These are phyloP conservation scores for Lentinula lateritia DNA, from an alignment of 768 basidiomycete genomes.

Conservation along the genomic window DNA sequence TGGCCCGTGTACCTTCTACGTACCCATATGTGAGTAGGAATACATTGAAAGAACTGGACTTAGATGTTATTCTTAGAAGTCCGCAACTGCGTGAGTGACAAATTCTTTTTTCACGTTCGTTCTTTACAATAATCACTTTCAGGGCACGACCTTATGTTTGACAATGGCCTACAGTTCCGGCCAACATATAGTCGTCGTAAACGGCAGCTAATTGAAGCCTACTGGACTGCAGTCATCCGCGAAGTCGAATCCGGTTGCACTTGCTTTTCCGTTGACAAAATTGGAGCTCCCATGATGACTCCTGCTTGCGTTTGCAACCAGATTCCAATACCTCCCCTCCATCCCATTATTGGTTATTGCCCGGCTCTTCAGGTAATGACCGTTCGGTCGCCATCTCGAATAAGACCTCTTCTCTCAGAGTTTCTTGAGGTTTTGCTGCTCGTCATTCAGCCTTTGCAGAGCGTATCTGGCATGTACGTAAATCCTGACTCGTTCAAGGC, in stretches of 20 bases:
- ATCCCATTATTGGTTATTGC: conserved; percentile 38
- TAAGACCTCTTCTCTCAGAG: conserved; percentile 63
- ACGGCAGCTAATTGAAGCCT: conserved; percentile 65
- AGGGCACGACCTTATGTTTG: conserved; percentile 91
- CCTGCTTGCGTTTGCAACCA: conserved; percentile 53
- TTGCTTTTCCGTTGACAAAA: conserved; percentile 68
- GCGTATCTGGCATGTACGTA: conserved; percentile 53
- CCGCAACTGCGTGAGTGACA: conserved; percentile 78
- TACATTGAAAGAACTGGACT: conserved; percentile 80
- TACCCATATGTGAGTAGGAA: conserved; percentile 77
- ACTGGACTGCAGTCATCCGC: conserved; percentile 76
- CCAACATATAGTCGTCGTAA: conserved; percentile 74
- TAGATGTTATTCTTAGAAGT: conserved; percentile 81
- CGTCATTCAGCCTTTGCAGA: conserved; percentile 79
- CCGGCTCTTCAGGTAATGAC: conserved; percentile 44
- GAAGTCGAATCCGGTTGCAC: conserved; percentile 83
- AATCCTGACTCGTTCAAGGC: conserved; percentile 53
- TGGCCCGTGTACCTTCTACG: conserved; percentile 60
- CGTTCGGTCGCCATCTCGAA: conserved; percentile 66
- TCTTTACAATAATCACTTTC: conserved; percentile 11
- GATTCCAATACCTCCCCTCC: conserved; percentile 32
- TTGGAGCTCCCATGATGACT: conserved; percentile 44
- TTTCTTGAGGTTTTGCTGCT: conserved; percentile 77
- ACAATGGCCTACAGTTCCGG: conserved; percentile 77
- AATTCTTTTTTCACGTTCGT: conserved; percentile 10